Percentiles rank a stretch among this genome's conserved stretches.
These are phyloP conservation scores for Neopestalotiopsis clavispora DNA, from an alignment of 2,329 filamentous ascomycete species.

Conservation along the genomic window DNA sequence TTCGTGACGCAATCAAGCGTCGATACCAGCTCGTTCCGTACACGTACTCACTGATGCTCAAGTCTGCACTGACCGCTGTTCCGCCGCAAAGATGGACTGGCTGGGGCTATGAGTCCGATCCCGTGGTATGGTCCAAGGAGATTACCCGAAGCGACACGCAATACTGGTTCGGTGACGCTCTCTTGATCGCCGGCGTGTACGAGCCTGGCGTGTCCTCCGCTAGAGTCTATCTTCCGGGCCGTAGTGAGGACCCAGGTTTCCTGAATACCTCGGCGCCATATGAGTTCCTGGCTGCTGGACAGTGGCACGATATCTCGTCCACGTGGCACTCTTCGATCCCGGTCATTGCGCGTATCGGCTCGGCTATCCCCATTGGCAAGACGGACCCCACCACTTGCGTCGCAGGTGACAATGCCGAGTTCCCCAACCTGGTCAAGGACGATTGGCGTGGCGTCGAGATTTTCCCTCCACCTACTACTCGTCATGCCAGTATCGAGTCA, in stretches of 20 bases:
- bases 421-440: conserved; percentile 43
- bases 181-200: conserved; percentile 72
- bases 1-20: conserved; percentile 70
- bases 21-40: conserved; percentile 76
- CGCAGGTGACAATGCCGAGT: conserved; percentile 41
- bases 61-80: conserved; percentile 63
- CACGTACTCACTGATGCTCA: conserved; percentile 68
- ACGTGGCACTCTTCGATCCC: conserved; percentile 49
- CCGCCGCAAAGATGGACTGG: conserved; percentile 76
- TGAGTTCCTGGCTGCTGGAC: conserved; percentile 53
- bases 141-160: conserved; percentile 70
- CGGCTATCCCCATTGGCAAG: conserved; percentile 44
- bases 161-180: conserved; percentile 72
- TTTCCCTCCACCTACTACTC: conserved; percentile 39
- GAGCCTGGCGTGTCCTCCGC: conserved; percentile 59
- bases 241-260: conserved; percentile 57
- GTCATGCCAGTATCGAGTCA: conserved; percentile 16
- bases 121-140: conserved; percentile 66
- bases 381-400: conserved; percentile 39
- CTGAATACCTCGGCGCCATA: conserved; percentile 67
- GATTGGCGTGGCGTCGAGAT: conserved; percentile 49
- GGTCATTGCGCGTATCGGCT: conserved; percentile 43
- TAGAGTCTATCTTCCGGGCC: conserved; percentile 65
- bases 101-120: conserved; percentile 72
- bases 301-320: conserved; percentile 45